A percentile compares a stretch with the other conserved stretches of the same genome.
Evolutionary conservation across 2,329 filamentous ascomycete species (phyloP).

Genomic region (Claviceps maximensis): DNA sequence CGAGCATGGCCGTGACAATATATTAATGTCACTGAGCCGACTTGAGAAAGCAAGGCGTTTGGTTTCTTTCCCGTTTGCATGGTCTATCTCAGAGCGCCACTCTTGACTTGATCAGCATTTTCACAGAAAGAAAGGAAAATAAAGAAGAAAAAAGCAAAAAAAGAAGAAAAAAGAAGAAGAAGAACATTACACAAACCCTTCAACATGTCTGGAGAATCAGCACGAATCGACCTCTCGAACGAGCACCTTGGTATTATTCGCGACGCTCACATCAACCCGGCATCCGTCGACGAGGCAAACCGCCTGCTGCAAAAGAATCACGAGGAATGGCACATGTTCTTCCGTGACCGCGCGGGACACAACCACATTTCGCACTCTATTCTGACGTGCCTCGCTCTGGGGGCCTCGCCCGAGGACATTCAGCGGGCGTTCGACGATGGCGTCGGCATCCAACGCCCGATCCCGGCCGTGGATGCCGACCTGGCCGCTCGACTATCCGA

Average conservation of each 20-base stretch:
- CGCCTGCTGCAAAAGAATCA: slow-evolving; percentile 18
- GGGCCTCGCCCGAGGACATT: slow-evolving; percentile 14
- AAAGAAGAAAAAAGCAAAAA: background rate
- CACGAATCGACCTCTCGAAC: background rate
- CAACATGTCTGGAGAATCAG: too few relatives aligned
- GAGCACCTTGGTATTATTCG: background rate
- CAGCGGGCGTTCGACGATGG: slow-evolving; percentile 15
- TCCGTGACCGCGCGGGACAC: slow-evolving; percentile 13
- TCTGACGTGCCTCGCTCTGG: slow-evolving; percentile 16
- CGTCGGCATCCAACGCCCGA: slow-evolving; percentile 13
- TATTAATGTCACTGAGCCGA: too few relatives aligned
- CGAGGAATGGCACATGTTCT: slow-evolving; percentile 19
- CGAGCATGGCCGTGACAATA: background rate
- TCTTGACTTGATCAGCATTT: too few relatives aligned
- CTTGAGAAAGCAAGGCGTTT: too few relatives aligned
- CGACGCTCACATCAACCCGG: background rate
- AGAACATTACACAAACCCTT: background rate
- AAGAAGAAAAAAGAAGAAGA: background rate
- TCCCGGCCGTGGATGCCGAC: slow-evolving; percentile 10
- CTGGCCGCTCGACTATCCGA: slow-evolving; percentile 10
- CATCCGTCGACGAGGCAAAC: slow-evolving; percentile 8
- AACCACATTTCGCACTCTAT: slow-evolving; percentile 21
- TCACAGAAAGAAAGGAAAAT: background rate
- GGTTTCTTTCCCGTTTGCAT: too few relatives aligned
- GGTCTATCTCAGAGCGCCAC: too few relatives aligned